Base-by-base conservation (phyloP, 768 basidiomycete genomes). In the Boletus edulis region DNA sequence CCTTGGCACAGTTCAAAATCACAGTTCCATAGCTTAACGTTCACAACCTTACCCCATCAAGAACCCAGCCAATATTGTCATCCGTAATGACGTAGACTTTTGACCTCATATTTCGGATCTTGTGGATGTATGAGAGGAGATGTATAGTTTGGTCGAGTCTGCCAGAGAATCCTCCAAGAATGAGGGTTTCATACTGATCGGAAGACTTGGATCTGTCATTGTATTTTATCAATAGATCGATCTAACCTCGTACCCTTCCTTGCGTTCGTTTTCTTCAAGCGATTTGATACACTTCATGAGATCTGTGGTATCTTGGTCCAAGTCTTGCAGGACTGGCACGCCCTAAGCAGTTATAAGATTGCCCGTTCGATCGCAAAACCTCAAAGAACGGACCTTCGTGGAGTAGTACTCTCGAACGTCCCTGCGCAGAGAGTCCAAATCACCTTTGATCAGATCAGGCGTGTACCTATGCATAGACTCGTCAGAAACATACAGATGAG, bases 141-240 rank as follows among this genome's bases (percentile, higher is more conserved):
- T 97, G 94, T 5, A 95, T 77, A 0, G 94, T 97, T 64, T 99
- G 97, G 70, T 99, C 97, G 4, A 99, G 76, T 27, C 97, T 84
- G 0, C 97, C 97, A 5, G 89, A 81, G 3, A 99, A 75, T 0
- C 97, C 95, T 6, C 97, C 95, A 2, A 96, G 79, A 32, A 99
- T 71, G 45, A 98, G 72, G 22, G 91, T 77, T 46, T 87, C 83
- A 59, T 85, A 83, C 77, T 85, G 49, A 73, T 66, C 70, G 39
- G 17, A 17, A 47, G 11, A 27, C 22, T 54, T 32, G 42, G 31
- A 34, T 42, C 4, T 17, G n/a, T 55, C 34, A 44, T 35, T 20
- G 46, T 11, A 24, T 6, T 40, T 35, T 12, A 38, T 39, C 9
- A 4, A 14, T 12, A 8, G 24, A 37, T 46, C 11, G 5, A 11